A percentile compares a stretch with the other conserved stretches of the same genome.
phyloP scores from a whole-genome alignment of 768 basidiomycete genomes.

The Fomitopsis pulvina region DNA sequence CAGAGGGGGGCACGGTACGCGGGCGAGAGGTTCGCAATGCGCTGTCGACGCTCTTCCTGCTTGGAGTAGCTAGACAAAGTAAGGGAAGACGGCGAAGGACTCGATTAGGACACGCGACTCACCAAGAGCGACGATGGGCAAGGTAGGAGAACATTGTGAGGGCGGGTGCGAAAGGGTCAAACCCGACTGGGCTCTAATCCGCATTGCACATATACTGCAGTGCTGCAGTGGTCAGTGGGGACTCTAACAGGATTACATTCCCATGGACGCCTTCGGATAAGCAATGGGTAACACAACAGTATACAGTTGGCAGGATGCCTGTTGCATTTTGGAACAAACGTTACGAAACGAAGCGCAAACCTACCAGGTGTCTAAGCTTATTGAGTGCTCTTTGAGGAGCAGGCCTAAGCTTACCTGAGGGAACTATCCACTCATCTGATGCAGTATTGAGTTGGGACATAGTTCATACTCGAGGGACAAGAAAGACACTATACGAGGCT shows the following conservation, averaged over 20 bases:
- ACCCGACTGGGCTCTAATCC: not conserved
- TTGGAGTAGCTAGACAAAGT: conserved; percentile 14
- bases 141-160: conserved; percentile 13
- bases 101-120: not conserved
- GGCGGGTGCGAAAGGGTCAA: not conserved
- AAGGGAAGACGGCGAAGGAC: not conserved
- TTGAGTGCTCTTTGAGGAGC: too few relatives aligned
- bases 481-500: too few relatives aligned
- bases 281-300: not conserved
- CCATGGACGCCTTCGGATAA: not conserved
- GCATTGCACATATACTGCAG: not conserved
- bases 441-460: too few relatives aligned
- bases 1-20: conserved; percentile 15
- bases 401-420: too few relatives aligned
- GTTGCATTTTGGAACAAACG: not conserved
- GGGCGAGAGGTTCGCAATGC: conserved; percentile 18
- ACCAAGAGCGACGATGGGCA: conserved; percentile 22
- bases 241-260: not conserved
- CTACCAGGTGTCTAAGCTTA: not conserved
- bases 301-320: not conserved
- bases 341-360: not conserved
- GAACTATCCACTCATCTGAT: too few relatives aligned
- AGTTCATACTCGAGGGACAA: too few relatives aligned
- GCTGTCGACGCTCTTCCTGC: conserved; percentile 19
- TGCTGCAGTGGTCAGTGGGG: not conserved